Evolutionary conservation across 1,284 basidiomycete species (phyloP).

Genomic region (Puccinia coronata): DNA sequence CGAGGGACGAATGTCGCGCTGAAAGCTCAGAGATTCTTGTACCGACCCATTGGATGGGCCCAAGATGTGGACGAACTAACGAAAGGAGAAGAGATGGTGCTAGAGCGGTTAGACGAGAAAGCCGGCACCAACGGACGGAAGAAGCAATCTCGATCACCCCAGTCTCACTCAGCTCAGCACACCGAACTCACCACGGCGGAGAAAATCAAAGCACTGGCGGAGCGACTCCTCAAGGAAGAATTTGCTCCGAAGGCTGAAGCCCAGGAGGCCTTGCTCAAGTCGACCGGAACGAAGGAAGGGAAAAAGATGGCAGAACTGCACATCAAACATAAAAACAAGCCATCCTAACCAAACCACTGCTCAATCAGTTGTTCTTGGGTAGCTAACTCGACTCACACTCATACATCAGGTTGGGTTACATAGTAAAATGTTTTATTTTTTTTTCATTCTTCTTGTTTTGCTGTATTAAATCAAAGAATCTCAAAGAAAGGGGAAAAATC

Average conservation of each 20-base stretch:
- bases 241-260: slow-evolving; percentile 35
- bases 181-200: slow-evolving; percentile 16
- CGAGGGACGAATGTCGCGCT: slow-evolving; percentile 30
- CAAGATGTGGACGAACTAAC: slow-evolving; percentile 24
- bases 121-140: not conserved
- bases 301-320: slow-evolving; percentile 18
- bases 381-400: too few relatives aligned
- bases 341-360: too few relatives aligned
- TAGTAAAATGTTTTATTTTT: too few relatives aligned
- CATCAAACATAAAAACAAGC: not conserved
- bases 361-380: too few relatives aligned
- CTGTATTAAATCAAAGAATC: too few relatives aligned
- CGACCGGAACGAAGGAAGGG: slow-evolving; percentile 8
- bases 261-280: not conserved
- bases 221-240: slow-evolving; percentile 33
- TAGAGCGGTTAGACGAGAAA: slow-evolving; percentile 34
- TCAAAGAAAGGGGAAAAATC: too few relatives aligned
- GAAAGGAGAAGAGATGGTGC: slow-evolving; percentile 25
- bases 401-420: too few relatives aligned
- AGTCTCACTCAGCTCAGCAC: not conserved
- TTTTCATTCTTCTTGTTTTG: too few relatives aligned
- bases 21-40: slow-evolving; percentile 44
- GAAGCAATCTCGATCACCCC: not conserved
- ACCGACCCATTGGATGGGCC: slow-evolving; percentile 28
- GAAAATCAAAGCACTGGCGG: slow-evolving; percentile 14